Evolutionary conservation across 176 grass and related monocot genomes (phyloP).

Genomic region (Carex pumila): DNA sequence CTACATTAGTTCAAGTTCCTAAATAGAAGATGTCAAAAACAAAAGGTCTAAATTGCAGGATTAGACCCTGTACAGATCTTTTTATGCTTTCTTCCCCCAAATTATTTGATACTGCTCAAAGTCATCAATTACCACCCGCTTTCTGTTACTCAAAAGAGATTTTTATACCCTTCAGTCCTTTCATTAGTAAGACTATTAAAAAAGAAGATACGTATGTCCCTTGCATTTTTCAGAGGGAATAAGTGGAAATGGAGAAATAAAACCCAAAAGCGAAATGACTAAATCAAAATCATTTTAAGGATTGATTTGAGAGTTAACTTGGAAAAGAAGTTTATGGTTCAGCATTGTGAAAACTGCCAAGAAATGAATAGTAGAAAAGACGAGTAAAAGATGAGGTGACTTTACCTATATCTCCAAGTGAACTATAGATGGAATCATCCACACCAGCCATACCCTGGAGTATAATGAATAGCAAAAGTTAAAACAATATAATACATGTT

Average conservation of each 20-base stretch:
- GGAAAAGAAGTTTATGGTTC: not conserved
- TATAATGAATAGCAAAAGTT: conserved; percentile 18
- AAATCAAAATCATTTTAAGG: not conserved
- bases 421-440: conserved; percentile 70
- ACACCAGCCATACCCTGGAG: conserved; percentile 45
- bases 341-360: not conserved
- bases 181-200: not conserved
- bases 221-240: not conserved
- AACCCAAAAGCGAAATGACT: not conserved
- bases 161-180: too few species aligned
- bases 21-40: not conserved
- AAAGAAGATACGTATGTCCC: not conserved
- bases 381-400: not conserved
- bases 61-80: not conserved
- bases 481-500: conserved; percentile 8
- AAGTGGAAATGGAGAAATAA: not conserved
- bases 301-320: not conserved
- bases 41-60: not conserved
- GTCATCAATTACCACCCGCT: too few species aligned
- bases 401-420: conserved; percentile 70
- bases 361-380: not conserved
- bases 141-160: too few species aligned
- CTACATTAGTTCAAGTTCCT: not conserved
- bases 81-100: not conserved
- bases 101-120: not conserved